A percentile compares a stretch with the other conserved stretches of the same genome.
These are phyloP conservation scores for Kentomonas sorsogonicus DNA, from an alignment of 208 protist genomes.

Conservation along the genomic window DNA sequence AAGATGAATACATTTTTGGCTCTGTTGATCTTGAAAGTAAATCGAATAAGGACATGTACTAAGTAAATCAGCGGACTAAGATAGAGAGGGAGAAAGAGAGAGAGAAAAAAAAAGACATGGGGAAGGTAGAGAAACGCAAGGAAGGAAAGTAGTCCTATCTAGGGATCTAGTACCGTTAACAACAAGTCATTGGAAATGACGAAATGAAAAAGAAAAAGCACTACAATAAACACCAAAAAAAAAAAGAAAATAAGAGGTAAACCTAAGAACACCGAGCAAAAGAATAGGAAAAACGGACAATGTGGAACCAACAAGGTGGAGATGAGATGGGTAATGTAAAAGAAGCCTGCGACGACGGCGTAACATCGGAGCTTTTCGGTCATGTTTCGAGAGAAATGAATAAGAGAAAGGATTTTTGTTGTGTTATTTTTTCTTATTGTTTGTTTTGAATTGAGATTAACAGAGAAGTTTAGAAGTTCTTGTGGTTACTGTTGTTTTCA, in stretches of 20 bases:
- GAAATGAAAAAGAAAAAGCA: neutral
- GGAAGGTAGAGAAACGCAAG: no score
- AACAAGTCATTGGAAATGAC: neutral
- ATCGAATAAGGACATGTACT: neutral
- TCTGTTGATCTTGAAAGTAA: no score
- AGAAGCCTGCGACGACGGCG: no score
- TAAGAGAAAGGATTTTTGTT: no score
- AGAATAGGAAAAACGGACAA: neutral
- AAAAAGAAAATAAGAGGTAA: conserved; percentile 4
- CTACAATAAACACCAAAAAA: neutral
- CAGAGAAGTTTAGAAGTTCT: neutral
- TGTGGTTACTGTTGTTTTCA: neutral
- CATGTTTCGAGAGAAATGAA: no score
- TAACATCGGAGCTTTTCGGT: no score
- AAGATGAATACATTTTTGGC: no score
- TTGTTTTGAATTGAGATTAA: neutral
- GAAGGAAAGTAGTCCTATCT: no score
- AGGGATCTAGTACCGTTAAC: no score
- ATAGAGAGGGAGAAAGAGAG: conserved; percentile 3
- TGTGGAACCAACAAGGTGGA: neutral
- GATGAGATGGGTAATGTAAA: neutral
- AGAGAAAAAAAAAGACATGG: neutral
- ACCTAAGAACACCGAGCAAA: neutral
- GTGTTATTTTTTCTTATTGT: neutral
- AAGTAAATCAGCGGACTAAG: neutral